Evolutionary conservation across 2,329 filamentous ascomycete genomes (phyloP), one percentile per base, ranked within the genome.

Genomic region (Fusarium incarnatum): DNA sequence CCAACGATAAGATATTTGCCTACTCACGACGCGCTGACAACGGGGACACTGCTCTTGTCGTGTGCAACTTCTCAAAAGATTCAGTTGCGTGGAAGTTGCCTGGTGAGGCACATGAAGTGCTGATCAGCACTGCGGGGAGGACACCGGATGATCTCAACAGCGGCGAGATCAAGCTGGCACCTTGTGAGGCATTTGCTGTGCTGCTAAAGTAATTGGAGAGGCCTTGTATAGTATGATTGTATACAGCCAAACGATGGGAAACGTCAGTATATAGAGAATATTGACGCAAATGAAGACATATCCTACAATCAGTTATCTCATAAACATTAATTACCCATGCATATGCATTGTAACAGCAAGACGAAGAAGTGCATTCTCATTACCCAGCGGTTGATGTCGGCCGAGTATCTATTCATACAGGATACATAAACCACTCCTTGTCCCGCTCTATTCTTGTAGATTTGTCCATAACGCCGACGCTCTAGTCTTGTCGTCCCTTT

Each of bases 401-500:
- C 67, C 56, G 71, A 72, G 75, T 75, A 76, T 79, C 75, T 79
- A 79, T 76, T 79, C 76, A 69, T 79, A 79, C 77, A 79, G 75
- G 73, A 74, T 72, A 71, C 72, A 72, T 65, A 64, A 73, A 67
- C 67, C 70, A 68, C 64, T 58, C 46, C 54, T 53, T 57, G 52
- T 49, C 58, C 58, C 45, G 50, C 49, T 62, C 61, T 66, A 60
- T 49, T 42, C 63, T 67, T 52, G 63, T 50, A 64, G 58, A 58
- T 66, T 64, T 72, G 34, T 55, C 49, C 44, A 60, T 64, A 59
- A 63, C 63, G 20, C 56, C 55, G 28, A 53, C 56, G 27, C 57
- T 74, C 70, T 93, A 94, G 81, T 98, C 95, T 85, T 98, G 95
- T 86, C 94, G 90, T 79, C 94, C 94, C 90, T 98, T 98, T 82